phyloP scores from a whole-genome alignment of 225 moss, liverwort and hornwort genomes.

The Bryoerythrophyllum caledonicum region DNA sequence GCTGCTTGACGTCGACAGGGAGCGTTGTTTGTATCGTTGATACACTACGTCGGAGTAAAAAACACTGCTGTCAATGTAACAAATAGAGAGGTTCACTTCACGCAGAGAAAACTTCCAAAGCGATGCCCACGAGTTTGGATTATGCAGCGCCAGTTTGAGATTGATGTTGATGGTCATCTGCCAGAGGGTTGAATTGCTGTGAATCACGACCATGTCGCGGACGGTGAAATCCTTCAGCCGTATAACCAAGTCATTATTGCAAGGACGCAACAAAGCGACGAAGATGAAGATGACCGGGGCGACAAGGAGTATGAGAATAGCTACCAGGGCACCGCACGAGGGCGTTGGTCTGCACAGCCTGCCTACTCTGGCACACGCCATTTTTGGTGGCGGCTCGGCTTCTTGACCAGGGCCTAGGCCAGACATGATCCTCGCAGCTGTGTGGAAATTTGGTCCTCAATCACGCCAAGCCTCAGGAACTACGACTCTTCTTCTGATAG shows the following conservation, averaged over 20 bases:
- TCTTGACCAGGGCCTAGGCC: neutral
- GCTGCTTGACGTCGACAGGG: neutral
- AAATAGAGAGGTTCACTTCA: neutral
- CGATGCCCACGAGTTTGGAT: neutral
- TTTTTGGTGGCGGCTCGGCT: neutral
- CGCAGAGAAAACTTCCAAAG: neutral
- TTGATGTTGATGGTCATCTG: neutral
- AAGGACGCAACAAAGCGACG: neutral
- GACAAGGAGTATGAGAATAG: neutral
- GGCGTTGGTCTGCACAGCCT: neutral
- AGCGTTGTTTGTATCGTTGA: too few relatives aligned
- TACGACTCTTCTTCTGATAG: neutral
- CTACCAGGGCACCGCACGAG: neutral
- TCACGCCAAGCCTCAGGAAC: neutral
- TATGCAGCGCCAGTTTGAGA: neutral
- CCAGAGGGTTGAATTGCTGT: neutral
- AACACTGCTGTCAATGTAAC: too few relatives aligned
- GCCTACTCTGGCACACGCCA: neutral
- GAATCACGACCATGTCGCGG: neutral
- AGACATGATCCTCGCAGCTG: neutral
- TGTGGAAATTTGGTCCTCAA: neutral
- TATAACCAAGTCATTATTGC: too few relatives aligned
- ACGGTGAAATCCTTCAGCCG: neutral
- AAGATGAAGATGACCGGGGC: neutral
- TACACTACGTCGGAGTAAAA: too few relatives aligned